A percentile compares a stretch with the other conserved stretches of the same genome.
These are phyloP conservation scores for Zarea fungicola DNA, from an alignment of 2,329 filamentous ascomycete species.

Conservation along the genomic window DNA sequence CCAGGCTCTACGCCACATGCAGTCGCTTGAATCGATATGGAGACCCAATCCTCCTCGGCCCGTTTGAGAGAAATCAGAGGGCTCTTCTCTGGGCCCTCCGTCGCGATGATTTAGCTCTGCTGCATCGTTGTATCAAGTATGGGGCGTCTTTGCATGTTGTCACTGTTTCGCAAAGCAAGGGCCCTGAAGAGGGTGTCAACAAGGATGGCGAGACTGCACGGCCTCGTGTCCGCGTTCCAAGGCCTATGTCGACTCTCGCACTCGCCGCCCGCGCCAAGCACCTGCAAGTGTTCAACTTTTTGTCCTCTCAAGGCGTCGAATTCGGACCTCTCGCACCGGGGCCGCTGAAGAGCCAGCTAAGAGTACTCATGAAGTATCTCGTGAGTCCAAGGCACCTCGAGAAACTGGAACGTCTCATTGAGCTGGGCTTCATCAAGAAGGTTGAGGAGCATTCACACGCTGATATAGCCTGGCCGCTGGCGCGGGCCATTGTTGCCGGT, in stretches of 20 bases:
- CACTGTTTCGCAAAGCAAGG: slow-evolving; percentile 3
- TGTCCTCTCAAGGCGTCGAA: neutral
- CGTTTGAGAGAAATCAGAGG: neutral
- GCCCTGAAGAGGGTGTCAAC: neutral
- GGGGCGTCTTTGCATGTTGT: slow-evolving; percentile 3
- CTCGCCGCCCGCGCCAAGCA: neutral
- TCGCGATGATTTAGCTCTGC: neutral
- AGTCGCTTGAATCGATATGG: neutral
- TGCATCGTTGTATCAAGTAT: neutral
- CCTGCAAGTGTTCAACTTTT: neutral
- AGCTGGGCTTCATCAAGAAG: neutral
- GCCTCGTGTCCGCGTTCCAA: neutral
- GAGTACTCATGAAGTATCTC: neutral
- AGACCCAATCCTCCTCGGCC: neutral
- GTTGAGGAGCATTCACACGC: neutral
- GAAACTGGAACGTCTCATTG: neutral
- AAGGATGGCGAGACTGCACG: neutral
- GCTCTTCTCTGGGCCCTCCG: slow-evolving; percentile 3
- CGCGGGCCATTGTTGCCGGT: slow-evolving; percentile 3
- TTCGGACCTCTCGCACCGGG: neutral
- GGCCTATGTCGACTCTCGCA: neutral
- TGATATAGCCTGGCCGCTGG: neutral
- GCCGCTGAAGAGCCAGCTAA: neutral
- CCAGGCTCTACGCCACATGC: slow-evolving; percentile 4
- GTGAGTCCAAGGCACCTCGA: neutral